Evolutionary conservation across 2,329 filamentous ascomycete species (phyloP).

Genomic region (Teratosphaeria zuluensis): DNA sequence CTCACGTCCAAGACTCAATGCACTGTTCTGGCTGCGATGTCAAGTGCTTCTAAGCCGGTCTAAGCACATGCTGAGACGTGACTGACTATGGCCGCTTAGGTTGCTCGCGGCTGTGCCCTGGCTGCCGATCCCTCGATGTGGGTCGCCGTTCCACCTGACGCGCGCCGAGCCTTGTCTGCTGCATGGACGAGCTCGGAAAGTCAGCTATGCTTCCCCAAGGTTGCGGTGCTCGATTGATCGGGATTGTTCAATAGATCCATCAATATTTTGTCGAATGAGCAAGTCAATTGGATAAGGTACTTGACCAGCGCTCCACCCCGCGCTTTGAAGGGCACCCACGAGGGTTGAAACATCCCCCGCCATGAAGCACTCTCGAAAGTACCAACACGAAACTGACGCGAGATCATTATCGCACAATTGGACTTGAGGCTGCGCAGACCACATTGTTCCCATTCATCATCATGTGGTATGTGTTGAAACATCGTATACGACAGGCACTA

Average conservation of each 20-base stretch:
- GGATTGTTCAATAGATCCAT: too few relatives aligned
- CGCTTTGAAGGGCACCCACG: too few relatives aligned
- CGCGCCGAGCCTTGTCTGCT: not conserved
- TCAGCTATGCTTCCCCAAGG: too few relatives aligned
- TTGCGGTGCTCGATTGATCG: too few relatives aligned
- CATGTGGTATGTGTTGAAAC: constrained; percentile 20
- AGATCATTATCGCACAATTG: not conserved
- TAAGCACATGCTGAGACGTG: too few relatives aligned
- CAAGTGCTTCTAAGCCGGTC: too few relatives aligned
- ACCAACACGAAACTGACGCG: constrained; percentile 1
- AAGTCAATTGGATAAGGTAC: too few relatives aligned
- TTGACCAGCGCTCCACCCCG: not conserved
- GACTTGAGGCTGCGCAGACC: too few relatives aligned
- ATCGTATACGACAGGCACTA: not conserved
- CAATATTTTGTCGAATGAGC: too few relatives aligned
- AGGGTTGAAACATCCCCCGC: constrained; percentile 2
- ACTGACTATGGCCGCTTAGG: too few relatives aligned
- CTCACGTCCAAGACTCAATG: too few relatives aligned
- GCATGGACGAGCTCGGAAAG: not conserved
- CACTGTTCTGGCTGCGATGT: too few relatives aligned
- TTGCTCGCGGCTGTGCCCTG: not conserved
- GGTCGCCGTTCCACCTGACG: not conserved
- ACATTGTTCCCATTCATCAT: not conserved
- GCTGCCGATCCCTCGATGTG: not conserved
- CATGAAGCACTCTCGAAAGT: not conserved